Base-by-base conservation (phyloP, 2,329 filamentous ascomycete species). In the Claviceps cyperi region DNA sequence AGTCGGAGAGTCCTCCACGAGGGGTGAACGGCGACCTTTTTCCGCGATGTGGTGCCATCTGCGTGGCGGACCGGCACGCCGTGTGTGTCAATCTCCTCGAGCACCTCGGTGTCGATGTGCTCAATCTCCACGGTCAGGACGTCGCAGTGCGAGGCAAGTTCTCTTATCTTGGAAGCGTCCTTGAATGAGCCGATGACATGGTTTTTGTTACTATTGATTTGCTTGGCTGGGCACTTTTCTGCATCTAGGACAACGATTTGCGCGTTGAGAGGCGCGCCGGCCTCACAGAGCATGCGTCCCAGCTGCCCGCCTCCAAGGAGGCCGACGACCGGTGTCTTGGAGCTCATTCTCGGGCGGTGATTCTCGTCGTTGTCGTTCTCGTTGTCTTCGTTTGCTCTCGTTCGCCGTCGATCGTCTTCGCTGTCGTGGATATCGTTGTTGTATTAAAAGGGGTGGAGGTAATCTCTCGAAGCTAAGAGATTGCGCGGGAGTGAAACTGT, bases 101-200 rank as follows among this genome's bases (percentile, higher is more conserved):
- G 76, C 22, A 92, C 83, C 49, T 87, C 74, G n/a, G 88, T 92
- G 65, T 96, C 81, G 52, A 96, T 84, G 67, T 96, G 91, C 72
- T 97, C 91, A 55, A 95, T 96, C 67, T 97, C 91, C 14, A 94
- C 86, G 0, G 89, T 96, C 53, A 96, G 72, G 15, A 94, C 79
- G 63, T 94, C 86, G 58, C 82, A 88, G 36, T 74, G 69, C 39
- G 76, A 69, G 2, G 91, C 89, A n/a, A 97, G 74, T 64, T 87
- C 75, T 43, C 81, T 79, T 56, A 97, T 89, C 56, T 86, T 83
- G 36, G 78, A 77, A 0, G 83, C 72, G 57, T 95, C 84, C 63
- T 88, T 90, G 75, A 95, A 96, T 0, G 89, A 94, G 51, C 90
- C 91, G 17, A 81, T 77, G 51, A 95, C 78, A 63, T 96, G 88